Base-by-base conservation (phyloP, 768 basidiomycete genomes). In the Leccinum aurantiacum region DNA sequence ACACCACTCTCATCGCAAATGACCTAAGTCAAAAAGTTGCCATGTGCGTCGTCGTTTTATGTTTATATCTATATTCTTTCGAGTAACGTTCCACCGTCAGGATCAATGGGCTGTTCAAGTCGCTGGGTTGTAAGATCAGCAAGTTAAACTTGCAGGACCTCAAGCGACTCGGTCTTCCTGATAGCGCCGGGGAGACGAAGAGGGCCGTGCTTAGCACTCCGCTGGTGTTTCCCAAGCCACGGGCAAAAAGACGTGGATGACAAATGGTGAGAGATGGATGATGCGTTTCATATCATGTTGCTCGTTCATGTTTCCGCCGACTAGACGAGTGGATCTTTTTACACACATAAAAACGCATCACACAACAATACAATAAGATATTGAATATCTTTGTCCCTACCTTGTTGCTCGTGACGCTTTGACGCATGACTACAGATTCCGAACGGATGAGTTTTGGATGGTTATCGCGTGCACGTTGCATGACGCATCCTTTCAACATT, bases 131-230 rank as follows among this genome's bases (percentile, higher is more conserved):
- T 74, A 87, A 85, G 61, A 77, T 93, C 49, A 77, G 77, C 51
- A 78, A 82, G 49, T 73, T 90, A 24, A 75, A 78, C 3, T 75
- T 81, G 8, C 79, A 80, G 15, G 91, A 95, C 62, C 80, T 93
- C 7, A 84, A 86, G 59, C 79, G 81, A 61, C 78, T 90, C 38
- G 90, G 91, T 10, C 75, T 94, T 19, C 80, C 88, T 0, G 81
- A 87, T 50, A 80, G 78, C 33, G 84, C 83, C 3, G 86, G 80
- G 8, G 83, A 82, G 38, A 80, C 80, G 46, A 90, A 89, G 69
- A 81, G 87, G 56, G 95, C 94, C 0, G 77, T 89, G 1, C 78
- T 98, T 57, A 83, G 76, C 47, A 82, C 85, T 0, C 95, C 95
- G 3, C 80, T 96, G 1, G 79, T 83, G 61, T 97, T 97, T 75